phyloP scores from a whole-genome alignment of 208 protist genomes.

The Wallacemonas sp. region DNA sequence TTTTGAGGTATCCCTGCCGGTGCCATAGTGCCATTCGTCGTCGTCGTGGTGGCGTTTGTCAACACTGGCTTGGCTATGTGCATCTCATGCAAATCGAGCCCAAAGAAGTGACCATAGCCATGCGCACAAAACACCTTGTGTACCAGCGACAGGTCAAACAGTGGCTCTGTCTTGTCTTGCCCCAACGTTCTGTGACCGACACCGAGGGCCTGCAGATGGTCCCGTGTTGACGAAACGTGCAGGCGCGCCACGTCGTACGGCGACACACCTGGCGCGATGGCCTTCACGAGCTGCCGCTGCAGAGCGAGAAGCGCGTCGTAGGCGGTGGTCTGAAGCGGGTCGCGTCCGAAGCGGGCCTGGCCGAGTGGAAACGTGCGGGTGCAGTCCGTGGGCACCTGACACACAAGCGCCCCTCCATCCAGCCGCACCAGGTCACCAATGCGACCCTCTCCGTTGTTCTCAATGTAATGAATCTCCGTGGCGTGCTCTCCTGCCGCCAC shows the following conservation, averaged over 20 bases:
- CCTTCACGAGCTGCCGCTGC: constrained; percentile 38
- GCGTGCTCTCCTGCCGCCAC: constrained; percentile 41
- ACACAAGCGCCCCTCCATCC: constrained; percentile 52
- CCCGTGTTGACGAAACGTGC: constrained; percentile 33
- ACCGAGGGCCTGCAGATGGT: constrained; percentile 24
- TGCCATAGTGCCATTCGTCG: too few species aligned
- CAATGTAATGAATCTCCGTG: constrained; percentile 58
- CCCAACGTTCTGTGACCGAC: constrained; percentile 26
- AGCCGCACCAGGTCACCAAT: constrained; percentile 33
- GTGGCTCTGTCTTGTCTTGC: constrained; percentile 1
- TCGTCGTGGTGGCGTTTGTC: not conserved
- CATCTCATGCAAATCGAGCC: constrained; percentile 60
- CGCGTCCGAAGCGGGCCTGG: constrained; percentile 4
- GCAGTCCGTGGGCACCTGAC: constrained; percentile 60
- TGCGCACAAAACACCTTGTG: constrained; percentile 59
- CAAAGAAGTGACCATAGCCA: constrained; percentile 54
- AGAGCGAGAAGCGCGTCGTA: constrained; percentile 43
- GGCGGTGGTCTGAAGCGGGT: constrained; percentile 7
- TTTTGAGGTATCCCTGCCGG: too few species aligned
- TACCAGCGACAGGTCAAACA: constrained; percentile 20
- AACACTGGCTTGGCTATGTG: constrained; percentile 10
- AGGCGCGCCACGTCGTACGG: constrained; percentile 22
- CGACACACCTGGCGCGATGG: constrained; percentile 24
- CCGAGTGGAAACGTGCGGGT: constrained; percentile 57
- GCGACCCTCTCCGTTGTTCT: constrained; percentile 25